A percentile compares a stretch with the other conserved stretches of the same genome.
phyloP scores from a whole-genome alignment of 1,284 basidiomycete species.

The Irpex lacteus region DNA sequence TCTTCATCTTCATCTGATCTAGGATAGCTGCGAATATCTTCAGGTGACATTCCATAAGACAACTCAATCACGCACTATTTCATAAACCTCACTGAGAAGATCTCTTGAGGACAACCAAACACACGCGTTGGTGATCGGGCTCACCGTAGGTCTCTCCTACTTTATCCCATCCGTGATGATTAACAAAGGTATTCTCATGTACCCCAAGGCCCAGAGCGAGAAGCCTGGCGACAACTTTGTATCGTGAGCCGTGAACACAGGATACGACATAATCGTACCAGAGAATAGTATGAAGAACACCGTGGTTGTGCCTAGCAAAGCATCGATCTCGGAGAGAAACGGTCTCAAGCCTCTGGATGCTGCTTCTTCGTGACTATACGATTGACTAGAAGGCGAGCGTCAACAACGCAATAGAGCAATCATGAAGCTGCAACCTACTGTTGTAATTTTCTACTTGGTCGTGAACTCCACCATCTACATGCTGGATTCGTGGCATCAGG shows the following conservation, averaged over 20 bases:
- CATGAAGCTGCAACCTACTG: constrained; percentile 32
- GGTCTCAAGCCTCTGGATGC: constrained; percentile 34
- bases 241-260: not conserved
- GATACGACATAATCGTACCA: constrained; percentile 8
- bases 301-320: constrained; percentile 31
- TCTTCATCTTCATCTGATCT: constrained; percentile 50
- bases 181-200: constrained; percentile 34
- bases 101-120: not conserved
- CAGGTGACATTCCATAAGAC: not conserved
- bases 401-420: not conserved
- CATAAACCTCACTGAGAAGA: constrained; percentile 46
- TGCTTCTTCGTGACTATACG: constrained; percentile 23
- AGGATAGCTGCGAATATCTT: constrained; percentile 32
- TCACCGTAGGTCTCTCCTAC: constrained; percentile 30
- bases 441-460: constrained; percentile 63
- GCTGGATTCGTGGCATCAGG: constrained; percentile 30
- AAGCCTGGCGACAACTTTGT: constrained; percentile 33
- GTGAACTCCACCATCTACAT: constrained; percentile 53
- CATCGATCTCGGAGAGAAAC: constrained; percentile 40
- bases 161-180: constrained; percentile 27
- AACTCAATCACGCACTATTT: constrained; percentile 40
- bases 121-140: too few relatives aligned
- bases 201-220: constrained; percentile 37
- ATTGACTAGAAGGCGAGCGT: constrained; percentile 16
- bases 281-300: constrained; percentile 24